A percentile compares a stretch with the other conserved stretches of the same genome.
phyloP scores from a whole-genome alignment of 371 early-diverging fungal genomes.

The Nematocida displodere region DNA sequence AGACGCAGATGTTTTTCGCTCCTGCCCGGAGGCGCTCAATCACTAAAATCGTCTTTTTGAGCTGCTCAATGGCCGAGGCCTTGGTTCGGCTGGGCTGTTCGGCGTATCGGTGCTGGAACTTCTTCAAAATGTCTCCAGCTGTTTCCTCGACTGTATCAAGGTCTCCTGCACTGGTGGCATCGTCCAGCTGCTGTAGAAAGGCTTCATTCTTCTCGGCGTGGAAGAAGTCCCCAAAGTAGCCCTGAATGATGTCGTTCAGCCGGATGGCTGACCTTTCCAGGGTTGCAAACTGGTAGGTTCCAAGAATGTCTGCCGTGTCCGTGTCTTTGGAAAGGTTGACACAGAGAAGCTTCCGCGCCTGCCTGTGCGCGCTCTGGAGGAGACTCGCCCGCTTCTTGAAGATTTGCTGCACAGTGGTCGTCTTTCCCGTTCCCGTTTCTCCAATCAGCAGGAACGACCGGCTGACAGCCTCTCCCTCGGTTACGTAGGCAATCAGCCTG shows the following conservation, averaged over 20 bases:
- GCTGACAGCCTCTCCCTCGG: neutral
- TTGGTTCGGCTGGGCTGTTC: neutral
- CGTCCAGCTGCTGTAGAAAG: neutral
- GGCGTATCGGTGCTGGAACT: neutral
- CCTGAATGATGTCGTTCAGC: constrained; percentile 34
- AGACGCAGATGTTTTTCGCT: constrained; percentile 78
- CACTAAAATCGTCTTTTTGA: neutral
- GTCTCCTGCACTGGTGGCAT: neutral
- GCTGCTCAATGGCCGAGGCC: neutral
- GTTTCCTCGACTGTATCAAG: constrained; percentile 22
- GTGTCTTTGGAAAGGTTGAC: constrained; percentile 94
- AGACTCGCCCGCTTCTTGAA: constrained; percentile 67
- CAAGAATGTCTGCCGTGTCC: constrained; percentile 88
- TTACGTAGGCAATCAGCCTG: neutral
- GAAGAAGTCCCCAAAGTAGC: constrained; percentile 32
- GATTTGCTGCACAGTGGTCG: constrained; percentile 87
- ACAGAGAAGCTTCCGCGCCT: constrained; percentile 69
- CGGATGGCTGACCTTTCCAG: constrained; percentile 42
- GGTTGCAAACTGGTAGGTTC: constrained; percentile 66
- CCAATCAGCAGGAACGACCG: constrained; percentile 79
- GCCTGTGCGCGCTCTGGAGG: constrained; percentile 64
- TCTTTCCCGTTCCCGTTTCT: constrained; percentile 98
- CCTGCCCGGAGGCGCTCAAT: constrained; percentile 70
- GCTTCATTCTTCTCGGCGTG: neutral
- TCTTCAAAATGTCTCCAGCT: neutral